These are phyloP conservation scores for Saccharomycopsis sp. DNA, from an alignment of 805 yeast genomes.

Conservation along the genomic window DNA sequence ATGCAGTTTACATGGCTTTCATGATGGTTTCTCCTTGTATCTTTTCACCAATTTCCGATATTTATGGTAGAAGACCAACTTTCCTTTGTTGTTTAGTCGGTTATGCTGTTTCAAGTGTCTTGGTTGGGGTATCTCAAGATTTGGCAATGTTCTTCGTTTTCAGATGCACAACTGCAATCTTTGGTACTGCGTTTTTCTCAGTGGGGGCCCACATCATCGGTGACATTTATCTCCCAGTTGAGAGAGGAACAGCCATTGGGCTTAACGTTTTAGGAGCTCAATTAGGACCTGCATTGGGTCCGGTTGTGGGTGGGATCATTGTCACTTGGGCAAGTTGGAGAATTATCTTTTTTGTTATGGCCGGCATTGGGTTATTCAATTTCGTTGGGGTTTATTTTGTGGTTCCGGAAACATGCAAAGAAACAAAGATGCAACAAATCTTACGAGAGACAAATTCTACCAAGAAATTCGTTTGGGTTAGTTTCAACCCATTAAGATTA, in stretches of 20 bases:
- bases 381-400: slow-evolving; percentile 32
- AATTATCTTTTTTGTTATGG: slow-evolving; percentile 43
- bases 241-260: slow-evolving; percentile 47
- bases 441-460: slow-evolving; percentile 26
- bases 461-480: slow-evolving; percentile 35
- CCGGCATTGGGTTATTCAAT: slow-evolving; percentile 36
- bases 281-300: slow-evolving; percentile 47
- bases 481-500: slow-evolving; percentile 42
- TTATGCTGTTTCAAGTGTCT: slow-evolving; percentile 26
- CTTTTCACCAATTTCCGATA: slow-evolving; percentile 43
- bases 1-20: slow-evolving; percentile 42
- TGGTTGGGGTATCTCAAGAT: slow-evolving; percentile 43
- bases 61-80: slow-evolving; percentile 43
- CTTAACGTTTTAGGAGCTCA: slow-evolving; percentile 44
- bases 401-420: slow-evolving; percentile 40
- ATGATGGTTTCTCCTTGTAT: slow-evolving; percentile 50
- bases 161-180: slow-evolving; percentile 42
- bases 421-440: slow-evolving; percentile 28
- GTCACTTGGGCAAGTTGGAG: slow-evolving; percentile 48
- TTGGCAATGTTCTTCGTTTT: slow-evolving; percentile 49
- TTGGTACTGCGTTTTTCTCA: slow-evolving; percentile 49
- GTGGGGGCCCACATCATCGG: slow-evolving; percentile 46
- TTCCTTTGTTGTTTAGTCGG: slow-evolving; percentile 37
- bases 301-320: slow-evolving; percentile 46
- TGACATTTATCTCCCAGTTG: slow-evolving; percentile 43